Percentiles rank a stretch among this genome's conserved stretches.
These are phyloP conservation scores for Erythrobasidium hasegawianum DNA, from an alignment of 1,284 basidiomycete species.

Conservation along the genomic window DNA sequence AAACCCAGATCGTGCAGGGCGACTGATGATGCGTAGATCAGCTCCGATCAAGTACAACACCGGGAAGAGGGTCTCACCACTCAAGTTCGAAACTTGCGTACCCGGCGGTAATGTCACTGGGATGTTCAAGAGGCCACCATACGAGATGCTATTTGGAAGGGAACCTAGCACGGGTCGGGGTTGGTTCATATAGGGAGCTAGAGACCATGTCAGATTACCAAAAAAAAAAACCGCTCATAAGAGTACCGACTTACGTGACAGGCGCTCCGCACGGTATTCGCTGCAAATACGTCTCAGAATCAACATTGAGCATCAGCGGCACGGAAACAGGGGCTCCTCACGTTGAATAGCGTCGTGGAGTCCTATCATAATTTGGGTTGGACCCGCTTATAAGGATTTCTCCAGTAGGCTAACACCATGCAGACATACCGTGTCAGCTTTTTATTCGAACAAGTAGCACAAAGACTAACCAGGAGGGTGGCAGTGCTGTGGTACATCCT, in stretches of 20 bases:
- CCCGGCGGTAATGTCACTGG: slow-evolving; percentile 50
- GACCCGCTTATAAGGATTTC: slow-evolving; percentile 72
- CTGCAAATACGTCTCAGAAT: background rate
- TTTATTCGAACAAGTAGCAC: no score
- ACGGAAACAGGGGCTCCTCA: no score
- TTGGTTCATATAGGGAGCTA: slow-evolving; percentile 63
- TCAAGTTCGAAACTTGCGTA: slow-evolving; percentile 46
- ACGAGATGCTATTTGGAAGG: slow-evolving; percentile 54
- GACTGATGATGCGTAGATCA: slow-evolving; percentile 54
- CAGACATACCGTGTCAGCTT: no score
- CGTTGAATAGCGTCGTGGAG: slow-evolving; percentile 64
- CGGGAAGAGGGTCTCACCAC: slow-evolving; percentile 39
- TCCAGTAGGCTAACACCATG: slow-evolving; percentile 51
- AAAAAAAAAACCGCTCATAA: slow-evolving; percentile 25
- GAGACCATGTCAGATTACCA: slow-evolving; percentile 68
- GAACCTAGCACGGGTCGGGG: slow-evolving; percentile 56
- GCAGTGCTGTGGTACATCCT: slow-evolving; percentile 66
- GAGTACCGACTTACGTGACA: background rate
- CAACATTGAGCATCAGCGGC: no score
- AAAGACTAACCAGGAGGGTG: slow-evolving; percentile 39
- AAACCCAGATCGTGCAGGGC: slow-evolving; percentile 72
- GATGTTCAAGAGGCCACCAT: slow-evolving; percentile 53
- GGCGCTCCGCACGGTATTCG: background rate
- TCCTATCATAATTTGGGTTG: slow-evolving; percentile 74
- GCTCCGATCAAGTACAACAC: no score